These are phyloP conservation scores for Nelumbo lutea DNA, from an alignment of 164 flowering plant genomes.

Conservation along the genomic window DNA sequence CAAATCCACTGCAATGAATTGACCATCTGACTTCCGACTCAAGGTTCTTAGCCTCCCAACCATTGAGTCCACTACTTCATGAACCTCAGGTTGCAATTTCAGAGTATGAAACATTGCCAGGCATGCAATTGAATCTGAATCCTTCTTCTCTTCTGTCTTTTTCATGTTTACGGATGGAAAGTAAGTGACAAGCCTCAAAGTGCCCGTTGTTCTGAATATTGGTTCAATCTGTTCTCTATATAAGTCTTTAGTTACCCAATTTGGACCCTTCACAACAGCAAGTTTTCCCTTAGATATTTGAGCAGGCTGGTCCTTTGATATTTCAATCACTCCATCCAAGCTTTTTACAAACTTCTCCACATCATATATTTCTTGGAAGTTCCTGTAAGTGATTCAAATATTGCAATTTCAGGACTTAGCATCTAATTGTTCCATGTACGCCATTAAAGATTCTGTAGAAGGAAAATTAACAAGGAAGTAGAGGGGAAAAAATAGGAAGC, in stretches of 20 bases:
- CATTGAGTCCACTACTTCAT: constrained; percentile 78
- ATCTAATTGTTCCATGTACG: background rate
- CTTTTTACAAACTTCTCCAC: constrained; percentile 60
- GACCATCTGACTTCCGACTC: constrained; percentile 64
- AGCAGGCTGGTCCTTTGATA: constrained; percentile 48
- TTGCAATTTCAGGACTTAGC: background rate
- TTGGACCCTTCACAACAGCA: constrained; percentile 75
- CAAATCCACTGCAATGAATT: constrained; percentile 82
- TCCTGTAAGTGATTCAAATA: constrained; percentile 38
- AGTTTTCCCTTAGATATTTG: constrained; percentile 42
- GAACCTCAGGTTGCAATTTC: constrained; percentile 65
- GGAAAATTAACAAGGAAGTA: too few relatives aligned
- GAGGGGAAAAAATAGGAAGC: too few relatives aligned
- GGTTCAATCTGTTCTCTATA: constrained; percentile 62
- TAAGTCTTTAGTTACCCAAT: constrained; percentile 59
- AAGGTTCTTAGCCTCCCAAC: constrained; percentile 62
- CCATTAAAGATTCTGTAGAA: too few relatives aligned
- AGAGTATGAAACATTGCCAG: constrained; percentile 79
- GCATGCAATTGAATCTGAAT: constrained; percentile 59
- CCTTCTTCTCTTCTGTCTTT: constrained; percentile 33
- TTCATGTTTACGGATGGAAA: constrained; percentile 87
- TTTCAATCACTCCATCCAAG: constrained; percentile 72
- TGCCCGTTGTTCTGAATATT: constrained; percentile 47
- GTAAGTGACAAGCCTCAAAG: constrained; percentile 67
- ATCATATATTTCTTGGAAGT: constrained; percentile 82